Evolutionary conservation across 306 rosid genomes (phyloP), one percentile per base, ranked within the genome.

Genomic region (Herpetospermum pedunculosum): DNA sequence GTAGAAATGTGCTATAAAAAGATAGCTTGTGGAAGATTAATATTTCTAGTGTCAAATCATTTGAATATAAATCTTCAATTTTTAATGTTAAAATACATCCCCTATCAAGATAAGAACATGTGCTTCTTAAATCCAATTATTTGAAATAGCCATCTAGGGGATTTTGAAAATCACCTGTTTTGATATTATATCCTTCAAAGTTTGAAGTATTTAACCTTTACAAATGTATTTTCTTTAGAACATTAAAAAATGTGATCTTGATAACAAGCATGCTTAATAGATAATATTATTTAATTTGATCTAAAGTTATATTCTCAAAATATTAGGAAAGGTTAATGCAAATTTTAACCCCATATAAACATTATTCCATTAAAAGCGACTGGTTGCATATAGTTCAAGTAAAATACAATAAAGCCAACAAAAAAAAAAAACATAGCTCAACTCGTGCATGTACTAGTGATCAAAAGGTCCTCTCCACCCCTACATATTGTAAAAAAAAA

Each of bases 161-260:
- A 67, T 67, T 40, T 40, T 1, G n/a, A 40, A 19, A 67, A 67
- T 67, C 72, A 41, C 52, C 50, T 38, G 37, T 67, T 40, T 13
- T 6, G 1, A 43, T 67, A 67, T 40, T 67, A 19, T 67, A 67
- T 40, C 19, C 50, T 5, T 40, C 34, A 67, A 67, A 67, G 72
- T 64, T 64, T 30, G 44, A 62, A 67, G 19, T 67, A 67, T 67
- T 67, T 21, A 19, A 67, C n/a, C 50, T 14, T n/a, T n/a, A n/a
- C n/a, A n/a, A n/a, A n/a, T n/a, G n/a, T n/a, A n/a, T n/a, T n/a
- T n/a, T n/a, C n/a, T n/a, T n/a, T n/a, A n/a, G n/a, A n/a, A n/a
- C n/a, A n/a, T n/a, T 23, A 10, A 67, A 67, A 37, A 67, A 67
- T 67, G 52, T 23, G 41, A 67, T 67, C 72, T 38, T 67, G 52